Evolutionary conservation across 2,329 filamentous ascomycete genomes (phyloP).

Genomic region (Epichloe typhina): DNA sequence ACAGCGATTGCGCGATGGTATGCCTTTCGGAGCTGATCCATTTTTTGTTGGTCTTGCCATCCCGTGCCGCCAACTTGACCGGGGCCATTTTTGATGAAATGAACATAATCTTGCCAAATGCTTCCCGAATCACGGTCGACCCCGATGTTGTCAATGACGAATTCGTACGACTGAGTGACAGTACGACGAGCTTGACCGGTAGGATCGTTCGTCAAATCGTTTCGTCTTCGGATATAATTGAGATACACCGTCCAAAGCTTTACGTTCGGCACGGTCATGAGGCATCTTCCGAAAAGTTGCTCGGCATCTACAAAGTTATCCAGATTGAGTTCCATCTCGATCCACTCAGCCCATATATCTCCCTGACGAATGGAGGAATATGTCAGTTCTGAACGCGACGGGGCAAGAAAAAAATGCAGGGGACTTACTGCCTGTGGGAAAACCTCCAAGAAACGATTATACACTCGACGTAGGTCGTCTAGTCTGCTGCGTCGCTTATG

Average conservation of each 20-base stretch:
- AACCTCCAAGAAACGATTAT: constrained; percentile 73
- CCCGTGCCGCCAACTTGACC: constrained; percentile 71
- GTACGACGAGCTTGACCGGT: constrained; percentile 64
- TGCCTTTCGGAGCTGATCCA: constrained; percentile 81
- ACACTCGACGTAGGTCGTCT: constrained; percentile 67
- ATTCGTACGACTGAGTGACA: constrained; percentile 79
- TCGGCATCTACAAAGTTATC: constrained; percentile 75
- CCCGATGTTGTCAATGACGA: constrained; percentile 79
- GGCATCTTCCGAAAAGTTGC: constrained; percentile 66
- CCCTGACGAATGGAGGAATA: constrained; percentile 45
- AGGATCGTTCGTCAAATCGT: constrained; percentile 69
- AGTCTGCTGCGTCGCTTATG: constrained; percentile 70
- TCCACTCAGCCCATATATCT: constrained; percentile 80
- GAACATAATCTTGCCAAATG: constrained; percentile 90
- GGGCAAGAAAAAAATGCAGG: background rate
- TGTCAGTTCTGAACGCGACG: constrained; percentile 1
- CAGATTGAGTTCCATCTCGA: constrained; percentile 77
- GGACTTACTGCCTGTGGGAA: constrained; percentile 79
- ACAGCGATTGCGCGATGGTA: constrained; percentile 85
- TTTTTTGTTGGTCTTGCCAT: constrained; percentile 98
- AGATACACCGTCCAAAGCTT: constrained; percentile 87
- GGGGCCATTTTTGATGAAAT: constrained; percentile 81
- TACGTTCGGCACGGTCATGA: constrained; percentile 69
- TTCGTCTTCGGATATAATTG: constrained; percentile 84
- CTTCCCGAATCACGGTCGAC: constrained; percentile 80